Conservation (phyloP, 371 early-diverging fungal species). For the Lichtheimia ornata region DNA sequence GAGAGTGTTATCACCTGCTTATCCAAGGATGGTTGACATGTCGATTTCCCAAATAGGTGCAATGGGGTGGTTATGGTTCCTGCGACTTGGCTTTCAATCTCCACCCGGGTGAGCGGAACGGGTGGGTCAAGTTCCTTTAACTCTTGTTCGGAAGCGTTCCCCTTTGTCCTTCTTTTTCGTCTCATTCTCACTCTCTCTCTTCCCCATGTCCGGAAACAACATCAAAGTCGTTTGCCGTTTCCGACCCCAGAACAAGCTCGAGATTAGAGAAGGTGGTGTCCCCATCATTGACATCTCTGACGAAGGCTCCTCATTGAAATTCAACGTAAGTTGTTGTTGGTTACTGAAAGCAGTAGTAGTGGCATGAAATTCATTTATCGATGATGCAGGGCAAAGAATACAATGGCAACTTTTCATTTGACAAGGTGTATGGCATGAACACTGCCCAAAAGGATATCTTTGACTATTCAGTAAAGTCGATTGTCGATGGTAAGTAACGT, state of each 20-base stretch:
- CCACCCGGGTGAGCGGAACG: background rate
- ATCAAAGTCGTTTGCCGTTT: conserved; percentile 93
- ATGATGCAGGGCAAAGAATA: conserved; percentile 16
- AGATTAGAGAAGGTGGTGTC: conserved; percentile 81
- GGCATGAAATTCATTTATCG: background rate
- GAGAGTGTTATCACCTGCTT: too few species aligned
- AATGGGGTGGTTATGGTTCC: background rate
- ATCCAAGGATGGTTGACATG: too few species aligned
- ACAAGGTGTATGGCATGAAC: conserved; percentile 78
- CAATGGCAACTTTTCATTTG: conserved; percentile 70
- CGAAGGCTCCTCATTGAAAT: conserved; percentile 63
- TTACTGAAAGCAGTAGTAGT: conserved; percentile 1
- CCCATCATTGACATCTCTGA: conserved; percentile 79
- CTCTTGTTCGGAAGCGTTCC: background rate
- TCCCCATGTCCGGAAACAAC: conserved; percentile 60
- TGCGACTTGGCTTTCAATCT: background rate
- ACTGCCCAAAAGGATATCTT: conserved; percentile 80
- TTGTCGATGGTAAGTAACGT: conserved; percentile 73
- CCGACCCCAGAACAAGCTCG: conserved; percentile 87
- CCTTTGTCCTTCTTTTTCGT: background rate
- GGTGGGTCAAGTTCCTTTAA: background rate
- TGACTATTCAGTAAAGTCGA: conserved; percentile 80
- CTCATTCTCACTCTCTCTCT: background rate
- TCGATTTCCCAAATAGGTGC: background rate
- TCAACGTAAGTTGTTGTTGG: conserved; percentile 1